A percentile compares a stretch with the other conserved stretches of the same genome.
Conservation (phyloP, 805 yeast genomes). For the Myxozyma lipomycoides region DNA sequence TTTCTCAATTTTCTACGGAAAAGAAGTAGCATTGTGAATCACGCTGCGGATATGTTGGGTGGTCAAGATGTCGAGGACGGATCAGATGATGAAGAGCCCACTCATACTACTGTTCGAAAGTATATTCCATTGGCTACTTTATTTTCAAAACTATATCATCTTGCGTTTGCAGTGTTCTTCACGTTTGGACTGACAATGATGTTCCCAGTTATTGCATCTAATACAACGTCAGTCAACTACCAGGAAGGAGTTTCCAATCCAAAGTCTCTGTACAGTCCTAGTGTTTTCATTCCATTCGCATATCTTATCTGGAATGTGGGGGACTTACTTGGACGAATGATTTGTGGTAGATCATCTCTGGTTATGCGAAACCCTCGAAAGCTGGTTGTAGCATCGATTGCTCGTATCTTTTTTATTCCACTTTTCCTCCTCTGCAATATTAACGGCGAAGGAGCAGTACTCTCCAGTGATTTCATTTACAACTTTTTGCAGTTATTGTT, state of each 20-base stretch:
- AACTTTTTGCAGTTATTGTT: slow-evolving; percentile 65
- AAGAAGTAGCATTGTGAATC: slow-evolving; percentile 24
- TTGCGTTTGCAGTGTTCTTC: slow-evolving; percentile 66
- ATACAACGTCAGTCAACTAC: slow-evolving; percentile 51
- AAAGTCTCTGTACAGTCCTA: slow-evolving; percentile 19
- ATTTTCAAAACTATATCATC: slow-evolving; percentile 58
- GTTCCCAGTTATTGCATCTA: slow-evolving; percentile 88
- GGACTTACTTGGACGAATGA: slow-evolving; percentile 72
- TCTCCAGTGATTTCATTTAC: slow-evolving; percentile 60
- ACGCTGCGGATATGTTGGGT: slow-evolving; percentile 1
- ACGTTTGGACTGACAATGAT: slow-evolving; percentile 70
- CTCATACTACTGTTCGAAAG: slow-evolving; percentile 14
- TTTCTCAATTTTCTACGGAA: slow-evolving; percentile 40
- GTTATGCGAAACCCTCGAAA: slow-evolving; percentile 11
- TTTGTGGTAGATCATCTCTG: slow-evolving; percentile 48
- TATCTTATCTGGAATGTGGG: slow-evolving; percentile 87
- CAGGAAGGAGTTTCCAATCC: slow-evolving; percentile 26
- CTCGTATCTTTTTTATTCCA: slow-evolving; percentile 54
- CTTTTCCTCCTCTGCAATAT: slow-evolving; percentile 66
- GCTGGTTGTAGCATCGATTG: slow-evolving; percentile 15
- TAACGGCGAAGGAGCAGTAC: slow-evolving; percentile 42
- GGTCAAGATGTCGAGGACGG: not conserved
- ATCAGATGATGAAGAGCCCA: slow-evolving; percentile 23
- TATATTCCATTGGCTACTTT: slow-evolving; percentile 59
- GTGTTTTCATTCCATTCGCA: slow-evolving; percentile 66